A percentile compares a stretch with the other conserved stretches of the same genome.
Conservation (phyloP, 164 flowering plant species). For the Annona cherimola region DNA sequence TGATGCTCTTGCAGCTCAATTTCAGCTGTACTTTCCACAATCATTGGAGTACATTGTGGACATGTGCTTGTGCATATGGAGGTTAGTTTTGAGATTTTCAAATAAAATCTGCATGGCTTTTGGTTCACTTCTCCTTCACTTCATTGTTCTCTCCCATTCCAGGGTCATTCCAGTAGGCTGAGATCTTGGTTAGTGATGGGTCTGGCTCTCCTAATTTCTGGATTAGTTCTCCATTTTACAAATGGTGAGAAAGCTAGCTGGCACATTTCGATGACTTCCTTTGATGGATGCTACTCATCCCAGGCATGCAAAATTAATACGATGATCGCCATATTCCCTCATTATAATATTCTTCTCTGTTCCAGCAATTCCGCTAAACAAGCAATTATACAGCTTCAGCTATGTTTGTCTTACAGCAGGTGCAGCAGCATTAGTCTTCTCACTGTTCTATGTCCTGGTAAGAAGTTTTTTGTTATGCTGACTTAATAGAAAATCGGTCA, state of each 20-base stretch:
- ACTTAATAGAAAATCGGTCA: neutral
- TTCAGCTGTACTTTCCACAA: constrained; percentile 66
- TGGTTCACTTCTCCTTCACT: neutral
- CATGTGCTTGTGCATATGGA: constrained; percentile 70
- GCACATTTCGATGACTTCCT: too few species aligned
- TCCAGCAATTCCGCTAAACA: constrained; percentile 85
- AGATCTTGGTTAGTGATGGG: constrained; percentile 70
- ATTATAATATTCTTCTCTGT: constrained; percentile 6
- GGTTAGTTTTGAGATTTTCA: constrained; percentile 34
- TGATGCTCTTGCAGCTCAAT: constrained; percentile 55
- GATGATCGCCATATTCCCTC: neutral
- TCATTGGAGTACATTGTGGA: constrained; percentile 85
- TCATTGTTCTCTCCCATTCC: constrained; percentile 9
- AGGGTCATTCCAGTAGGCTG: constrained; percentile 64
- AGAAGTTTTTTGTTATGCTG: neutral
- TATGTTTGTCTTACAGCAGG: constrained; percentile 88
- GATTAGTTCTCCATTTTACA: constrained; percentile 70
- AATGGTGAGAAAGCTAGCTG: constrained; percentile 38
- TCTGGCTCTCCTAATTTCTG: constrained; percentile 43
- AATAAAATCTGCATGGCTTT: neutral
- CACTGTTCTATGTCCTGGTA: constrained; percentile 67
- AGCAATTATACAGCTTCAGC: constrained; percentile 79
- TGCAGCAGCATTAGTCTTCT: constrained; percentile 76
- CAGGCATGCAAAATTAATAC: too few species aligned
- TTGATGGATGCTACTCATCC: too few species aligned